phyloP scores from a whole-genome alignment of 768 basidiomycete genomes.

The Mycena chlorophos region DNA sequence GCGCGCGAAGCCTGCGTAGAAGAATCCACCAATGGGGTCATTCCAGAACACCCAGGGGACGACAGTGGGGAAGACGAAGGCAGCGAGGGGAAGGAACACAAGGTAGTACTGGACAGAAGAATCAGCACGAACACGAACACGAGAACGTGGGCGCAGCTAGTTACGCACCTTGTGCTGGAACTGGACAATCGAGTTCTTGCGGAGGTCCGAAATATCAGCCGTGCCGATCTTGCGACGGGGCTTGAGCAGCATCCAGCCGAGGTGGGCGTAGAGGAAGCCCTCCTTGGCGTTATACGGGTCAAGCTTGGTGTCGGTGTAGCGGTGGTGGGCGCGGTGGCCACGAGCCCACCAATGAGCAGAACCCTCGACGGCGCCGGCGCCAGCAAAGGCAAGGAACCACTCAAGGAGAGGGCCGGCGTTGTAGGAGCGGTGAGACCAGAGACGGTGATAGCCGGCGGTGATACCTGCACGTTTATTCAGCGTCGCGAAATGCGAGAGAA shows the following conservation, averaged over 20 bases:
- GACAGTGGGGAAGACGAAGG: conserved; percentile 70
- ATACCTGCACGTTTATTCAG: conserved; percentile 50
- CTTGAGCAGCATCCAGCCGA: conserved; percentile 93
- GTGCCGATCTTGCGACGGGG: conserved; percentile 89
- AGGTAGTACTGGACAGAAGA: conserved; percentile 81
- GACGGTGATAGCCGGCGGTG: conserved; percentile 92
- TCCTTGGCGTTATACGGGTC: conserved; percentile 94
- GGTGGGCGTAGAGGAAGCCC: conserved; percentile 83
- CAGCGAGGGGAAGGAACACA: conserved; percentile 68
- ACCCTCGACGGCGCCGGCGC: conserved; percentile 92
- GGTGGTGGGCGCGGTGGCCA: conserved; percentile 95
- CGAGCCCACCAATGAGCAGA: conserved; percentile 99
- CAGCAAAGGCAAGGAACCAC: conserved; percentile 79
- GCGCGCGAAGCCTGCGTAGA: conserved; percentile 80
- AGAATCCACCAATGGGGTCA: conserved; percentile 82
- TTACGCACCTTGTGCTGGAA: background rate
- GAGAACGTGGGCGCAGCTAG: background rate
- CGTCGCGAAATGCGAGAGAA: background rate
- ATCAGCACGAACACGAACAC: background rate
- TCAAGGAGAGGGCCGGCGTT: conserved; percentile 87
- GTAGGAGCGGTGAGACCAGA: conserved; percentile 96
- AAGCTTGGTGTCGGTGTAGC: conserved; percentile 95
- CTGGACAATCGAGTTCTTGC: conserved; percentile 39
- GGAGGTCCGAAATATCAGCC: conserved; percentile 88
- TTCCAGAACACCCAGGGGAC: conserved; percentile 83